phyloP scores from a whole-genome alignment of 768 basidiomycete species.

The Hysterangium stoloniferum region DNA sequence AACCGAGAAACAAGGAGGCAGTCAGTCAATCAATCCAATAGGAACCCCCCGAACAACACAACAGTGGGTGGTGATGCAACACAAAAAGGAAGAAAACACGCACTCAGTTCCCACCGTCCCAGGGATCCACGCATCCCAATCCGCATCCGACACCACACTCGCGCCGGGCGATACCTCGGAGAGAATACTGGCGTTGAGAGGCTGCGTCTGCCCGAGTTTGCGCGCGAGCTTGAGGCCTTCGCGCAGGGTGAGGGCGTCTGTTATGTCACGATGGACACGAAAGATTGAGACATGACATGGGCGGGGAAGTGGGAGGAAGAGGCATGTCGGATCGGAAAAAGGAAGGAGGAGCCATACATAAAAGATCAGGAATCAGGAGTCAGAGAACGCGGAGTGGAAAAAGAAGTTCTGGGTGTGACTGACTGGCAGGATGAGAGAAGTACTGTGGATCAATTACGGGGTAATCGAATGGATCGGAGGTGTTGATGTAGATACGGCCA shows the following conservation, averaged over 20 bases:
- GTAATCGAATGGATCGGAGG: slow-evolving; percentile 47
- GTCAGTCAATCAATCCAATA: too few species aligned
- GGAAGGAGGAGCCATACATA: too few species aligned
- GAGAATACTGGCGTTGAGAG: slow-evolving; percentile 39
- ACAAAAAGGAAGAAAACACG: background rate
- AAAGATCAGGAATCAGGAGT: too few species aligned
- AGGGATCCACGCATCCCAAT: slow-evolving; percentile 47
- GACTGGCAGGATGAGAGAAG: slow-evolving; percentile 46
- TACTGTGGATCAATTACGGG: slow-evolving; percentile 63
- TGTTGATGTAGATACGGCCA: slow-evolving; percentile 56
- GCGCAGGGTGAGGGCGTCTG: slow-evolving; percentile 42
- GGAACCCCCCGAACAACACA: background rate
- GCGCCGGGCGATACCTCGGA: slow-evolving; percentile 45
- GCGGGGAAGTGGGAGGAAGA: too few species aligned
- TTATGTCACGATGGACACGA: background rate
- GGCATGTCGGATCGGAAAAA: too few species aligned
- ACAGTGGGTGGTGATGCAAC: slow-evolving; percentile 12
- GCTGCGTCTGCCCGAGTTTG: slow-evolving; percentile 41
- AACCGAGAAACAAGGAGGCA: too few species aligned
- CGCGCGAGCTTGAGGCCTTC: slow-evolving; percentile 60
- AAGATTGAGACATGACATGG: background rate
- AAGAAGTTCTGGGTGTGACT: slow-evolving; percentile 12
- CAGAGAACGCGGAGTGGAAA: too few species aligned
- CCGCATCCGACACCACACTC: slow-evolving; percentile 41
- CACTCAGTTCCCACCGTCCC: slow-evolving; percentile 38